A percentile compares a stretch with the other conserved stretches of the same genome.
phyloP scores from a whole-genome alignment of 306 rosid species.

The Trifolium fragiferum region DNA sequence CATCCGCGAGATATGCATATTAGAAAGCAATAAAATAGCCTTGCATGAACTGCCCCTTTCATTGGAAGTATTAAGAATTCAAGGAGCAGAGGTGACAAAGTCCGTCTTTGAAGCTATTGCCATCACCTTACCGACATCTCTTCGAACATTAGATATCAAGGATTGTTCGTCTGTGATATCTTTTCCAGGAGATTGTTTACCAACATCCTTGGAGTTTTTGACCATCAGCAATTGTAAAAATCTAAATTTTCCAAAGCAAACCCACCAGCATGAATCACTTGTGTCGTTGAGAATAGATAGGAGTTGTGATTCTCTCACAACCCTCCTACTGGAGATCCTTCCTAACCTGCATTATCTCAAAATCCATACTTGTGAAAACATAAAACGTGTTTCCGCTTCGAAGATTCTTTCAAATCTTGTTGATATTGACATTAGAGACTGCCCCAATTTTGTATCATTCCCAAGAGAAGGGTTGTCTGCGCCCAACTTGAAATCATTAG shows the following conservation, averaged over 20 bases:
- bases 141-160: accelerated
- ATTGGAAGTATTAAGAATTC: neutral
- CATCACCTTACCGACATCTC: neutral
- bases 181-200: neutral
- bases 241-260: neutral
- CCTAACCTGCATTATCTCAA: accelerated
- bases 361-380: neutral
- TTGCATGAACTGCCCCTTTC: slow-evolving; percentile 7
- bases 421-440: accelerated
- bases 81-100: neutral
- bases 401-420: neutral
- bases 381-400: neutral
- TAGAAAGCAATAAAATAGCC: no score
- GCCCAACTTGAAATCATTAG: neutral
- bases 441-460: slow-evolving; percentile 16
- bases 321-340: neutral
- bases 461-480: neutral
- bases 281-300: accelerated
- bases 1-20: accelerated
- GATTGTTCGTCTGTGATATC: neutral
- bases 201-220: neutral
- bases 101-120: neutral
- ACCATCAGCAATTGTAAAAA: neutral
- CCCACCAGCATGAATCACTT: neutral
- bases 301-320: slow-evolving; percentile 12